Conservation (phyloP, 2,329 filamentous ascomycete genomes). For the Aspergillus flavus region DNA sequence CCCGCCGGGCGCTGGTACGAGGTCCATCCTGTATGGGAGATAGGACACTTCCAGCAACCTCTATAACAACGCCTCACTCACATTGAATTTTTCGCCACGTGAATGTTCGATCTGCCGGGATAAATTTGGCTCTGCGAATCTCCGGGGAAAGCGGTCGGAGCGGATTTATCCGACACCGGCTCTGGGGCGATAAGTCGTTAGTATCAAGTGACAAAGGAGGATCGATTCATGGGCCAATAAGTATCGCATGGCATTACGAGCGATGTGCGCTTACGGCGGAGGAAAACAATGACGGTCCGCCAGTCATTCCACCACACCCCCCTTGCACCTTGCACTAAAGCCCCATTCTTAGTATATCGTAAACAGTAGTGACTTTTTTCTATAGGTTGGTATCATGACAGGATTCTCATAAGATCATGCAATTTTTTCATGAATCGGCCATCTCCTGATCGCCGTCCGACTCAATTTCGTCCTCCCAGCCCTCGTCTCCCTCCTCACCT, state of each 20-base stretch:
- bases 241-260: background rate
- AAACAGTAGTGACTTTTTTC: slow-evolving; percentile 10
- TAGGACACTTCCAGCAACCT: slow-evolving; percentile 36
- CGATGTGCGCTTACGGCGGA: background rate
- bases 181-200: slow-evolving; percentile 4
- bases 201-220: slow-evolving; percentile 8
- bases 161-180: slow-evolving; percentile 34
- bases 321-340: background rate
- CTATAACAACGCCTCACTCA: slow-evolving; percentile 30
- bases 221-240: background rate
- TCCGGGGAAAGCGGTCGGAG: slow-evolving; percentile 29
- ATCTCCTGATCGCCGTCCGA: slow-evolving; percentile 57
- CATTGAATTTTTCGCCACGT: slow-evolving; percentile 35
- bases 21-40: slow-evolving; percentile 42
- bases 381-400: slow-evolving; percentile 37
- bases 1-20: slow-evolving; percentile 37
- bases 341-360: background rate
- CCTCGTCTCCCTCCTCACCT: slow-evolving; percentile 57
- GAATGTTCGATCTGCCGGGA: slow-evolving; percentile 21
- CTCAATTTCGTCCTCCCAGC: slow-evolving; percentile 57
- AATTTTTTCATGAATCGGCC: slow-evolving; percentile 50
- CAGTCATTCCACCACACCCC: background rate
- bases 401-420: slow-evolving; percentile 28
- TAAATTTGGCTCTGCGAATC: slow-evolving; percentile 32
- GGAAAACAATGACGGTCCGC: background rate